Percentiles rank a stretch among this genome's conserved stretches.
These are phyloP conservation scores for Alternaria longipes DNA, from an alignment of 2,329 filamentous ascomycete species.

Conservation along the genomic window DNA sequence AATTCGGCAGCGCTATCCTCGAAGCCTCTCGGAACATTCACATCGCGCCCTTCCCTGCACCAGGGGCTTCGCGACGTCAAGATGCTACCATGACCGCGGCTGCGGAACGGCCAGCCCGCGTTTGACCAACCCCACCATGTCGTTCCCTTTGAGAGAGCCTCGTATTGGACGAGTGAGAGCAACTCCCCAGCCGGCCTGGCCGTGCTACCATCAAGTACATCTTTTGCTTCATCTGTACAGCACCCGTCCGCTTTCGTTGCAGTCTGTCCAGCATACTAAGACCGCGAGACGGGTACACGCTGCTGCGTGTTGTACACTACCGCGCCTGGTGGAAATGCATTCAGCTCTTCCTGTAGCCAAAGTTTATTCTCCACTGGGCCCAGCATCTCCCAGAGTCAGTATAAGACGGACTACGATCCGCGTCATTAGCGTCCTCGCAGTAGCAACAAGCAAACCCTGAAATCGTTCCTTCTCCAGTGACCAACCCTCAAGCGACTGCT, in stretches of 20 bases:
- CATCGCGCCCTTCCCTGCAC: conserved; percentile 33
- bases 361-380: conserved; percentile 35
- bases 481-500: conserved; percentile 28
- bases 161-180: conserved; percentile 38
- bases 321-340: conserved; percentile 32
- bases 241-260: conserved; percentile 42
- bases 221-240: conserved; percentile 47
- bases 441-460: conserved; percentile 31
- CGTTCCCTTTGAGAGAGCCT: conserved; percentile 36
- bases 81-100: conserved; percentile 56
- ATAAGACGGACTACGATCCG: conserved; percentile 49
- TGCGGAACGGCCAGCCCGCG: conserved; percentile 54
- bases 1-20: conserved; percentile 30
- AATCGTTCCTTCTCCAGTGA: conserved; percentile 26
- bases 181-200: conserved; percentile 36
- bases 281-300: conserved; percentile 39
- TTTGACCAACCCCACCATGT: conserved; percentile 47
- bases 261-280: conserved; percentile 31
- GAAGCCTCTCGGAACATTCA: conserved; percentile 35
- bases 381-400: conserved; percentile 32
- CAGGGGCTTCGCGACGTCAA: conserved; percentile 50
- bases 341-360: conserved; percentile 33
- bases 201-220: conserved; percentile 45
- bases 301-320: conserved; percentile 40
- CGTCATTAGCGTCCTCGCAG: conserved; percentile 38